phyloP scores from a whole-genome alignment of 148 eudicot genomes.

The Camellia japonica region DNA sequence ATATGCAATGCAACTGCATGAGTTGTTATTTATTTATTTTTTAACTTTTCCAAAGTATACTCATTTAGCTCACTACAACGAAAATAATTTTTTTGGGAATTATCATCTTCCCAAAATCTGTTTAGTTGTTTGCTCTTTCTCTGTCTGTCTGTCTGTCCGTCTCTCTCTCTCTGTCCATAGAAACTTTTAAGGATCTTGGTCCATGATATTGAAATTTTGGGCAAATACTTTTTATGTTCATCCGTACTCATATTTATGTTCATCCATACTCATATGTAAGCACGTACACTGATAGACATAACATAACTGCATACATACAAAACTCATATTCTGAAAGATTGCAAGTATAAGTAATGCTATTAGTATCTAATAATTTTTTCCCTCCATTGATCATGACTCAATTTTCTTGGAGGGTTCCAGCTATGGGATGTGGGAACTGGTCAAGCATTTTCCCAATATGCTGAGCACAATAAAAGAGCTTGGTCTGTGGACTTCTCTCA shows the following conservation, averaged over 20 bases:
- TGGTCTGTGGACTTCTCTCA: constrained; percentile 95
- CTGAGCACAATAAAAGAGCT: constrained; percentile 73
- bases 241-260: neutral
- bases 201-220: neutral
- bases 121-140: neutral
- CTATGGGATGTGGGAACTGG: constrained; percentile 91
- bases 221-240: neutral
- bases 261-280: neutral
- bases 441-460: constrained; percentile 51
- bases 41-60: neutral
- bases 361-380: neutral
- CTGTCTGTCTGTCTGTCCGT: neutral
- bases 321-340: neutral
- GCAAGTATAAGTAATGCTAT: neutral
- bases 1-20: neutral
- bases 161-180: neutral
- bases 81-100: neutral
- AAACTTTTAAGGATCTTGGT: neutral
- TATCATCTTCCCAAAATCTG: neutral
- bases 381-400: neutral
- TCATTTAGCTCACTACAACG: neutral
- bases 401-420: constrained; percentile 41
- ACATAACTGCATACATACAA: neutral
- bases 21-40: neutral
- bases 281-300: too few species aligned